Conservation (phyloP, 140 eudicot genomes). For the Senecio squalidus region DNA sequence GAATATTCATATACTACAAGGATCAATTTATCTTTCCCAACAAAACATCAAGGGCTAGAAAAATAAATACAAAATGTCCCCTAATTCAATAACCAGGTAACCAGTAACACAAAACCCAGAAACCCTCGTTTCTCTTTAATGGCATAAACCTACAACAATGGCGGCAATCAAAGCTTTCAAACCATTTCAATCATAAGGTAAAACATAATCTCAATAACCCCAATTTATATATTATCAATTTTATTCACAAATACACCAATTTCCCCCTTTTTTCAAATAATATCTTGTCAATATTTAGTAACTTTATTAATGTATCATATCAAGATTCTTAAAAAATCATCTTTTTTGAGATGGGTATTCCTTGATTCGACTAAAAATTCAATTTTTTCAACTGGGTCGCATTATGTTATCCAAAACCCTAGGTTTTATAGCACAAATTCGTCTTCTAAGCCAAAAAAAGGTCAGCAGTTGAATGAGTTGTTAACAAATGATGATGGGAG, state of each 20-base stretch:
- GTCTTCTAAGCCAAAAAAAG: slow-evolving; percentile 13
- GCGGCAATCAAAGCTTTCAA: slow-evolving; percentile 15
- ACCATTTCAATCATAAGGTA: slow-evolving; percentile 32
- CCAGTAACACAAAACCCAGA: slow-evolving; percentile 7
- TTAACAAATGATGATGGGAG: slow-evolving; percentile 1
- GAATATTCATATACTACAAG: too few relatives aligned
- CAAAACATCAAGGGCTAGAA: background rate
- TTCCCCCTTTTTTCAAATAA: background rate
- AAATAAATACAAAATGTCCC: background rate
- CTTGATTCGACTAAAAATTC: slow-evolving; percentile 22
- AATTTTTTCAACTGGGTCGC: slow-evolving; percentile 33
- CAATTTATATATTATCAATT: too few relatives aligned
- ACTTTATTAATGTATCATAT: slow-evolving; percentile 38
- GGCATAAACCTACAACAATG: slow-evolving; percentile 17
- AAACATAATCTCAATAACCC: slow-evolving; percentile 7
- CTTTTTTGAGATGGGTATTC: slow-evolving; percentile 46
- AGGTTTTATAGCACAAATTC: slow-evolving; percentile 33
- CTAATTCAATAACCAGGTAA: background rate
- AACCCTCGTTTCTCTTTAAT: slow-evolving; percentile 25
- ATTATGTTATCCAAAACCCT: slow-evolving; percentile 30
- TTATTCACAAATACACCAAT: background rate
- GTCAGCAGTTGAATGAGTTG: slow-evolving; percentile 13
- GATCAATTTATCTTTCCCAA: background rate
- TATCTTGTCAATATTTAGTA: background rate
- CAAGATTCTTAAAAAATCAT: slow-evolving; percentile 30